A percentile compares a stretch with the other conserved stretches of the same genome.
Evolutionary conservation across 345 rosid genomes (phyloP).

Genomic region (Moricandia arvensis): DNA sequence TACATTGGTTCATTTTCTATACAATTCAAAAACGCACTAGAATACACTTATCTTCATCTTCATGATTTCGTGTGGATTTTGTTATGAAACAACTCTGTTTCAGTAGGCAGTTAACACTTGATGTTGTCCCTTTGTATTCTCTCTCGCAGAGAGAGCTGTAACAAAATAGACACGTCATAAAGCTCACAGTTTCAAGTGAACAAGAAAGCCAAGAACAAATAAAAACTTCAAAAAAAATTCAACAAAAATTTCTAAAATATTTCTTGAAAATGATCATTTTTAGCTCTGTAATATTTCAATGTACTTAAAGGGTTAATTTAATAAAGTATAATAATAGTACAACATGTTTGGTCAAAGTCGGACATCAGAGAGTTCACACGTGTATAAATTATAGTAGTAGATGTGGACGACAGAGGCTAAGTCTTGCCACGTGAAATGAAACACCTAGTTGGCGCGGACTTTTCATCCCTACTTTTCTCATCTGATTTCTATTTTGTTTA

Average conservation of each 20-base stretch:
- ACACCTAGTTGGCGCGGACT: slow-evolving; percentile 22
- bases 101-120: too few relatives aligned
- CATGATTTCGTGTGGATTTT: too few relatives aligned
- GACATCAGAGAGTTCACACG: slow-evolving; percentile 33
- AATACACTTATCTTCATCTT: too few relatives aligned
- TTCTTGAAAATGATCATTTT: slow-evolving; percentile 22
- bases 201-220: slow-evolving; percentile 18
- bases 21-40: too few relatives aligned
- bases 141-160: background rate
- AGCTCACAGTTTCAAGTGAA: slow-evolving; percentile 32
- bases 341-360: slow-evolving; percentile 13
- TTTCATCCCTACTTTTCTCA: background rate
- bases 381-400: slow-evolving; percentile 19
- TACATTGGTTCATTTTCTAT: too few relatives aligned
- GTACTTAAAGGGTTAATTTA: background rate
- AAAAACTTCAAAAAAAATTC: too few relatives aligned
- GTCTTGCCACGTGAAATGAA: slow-evolving; percentile 39
- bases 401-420: slow-evolving; percentile 25
- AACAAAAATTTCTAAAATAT: background rate
- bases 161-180: slow-evolving; percentile 26
- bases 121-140: background rate
- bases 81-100: too few relatives aligned
- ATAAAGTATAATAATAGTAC: background rate
- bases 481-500: background rate
- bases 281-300: background rate